These are phyloP conservation scores for Thelephora terrestris DNA, from an alignment of 1,284 basidiomycete genomes.

Conservation along the genomic window DNA sequence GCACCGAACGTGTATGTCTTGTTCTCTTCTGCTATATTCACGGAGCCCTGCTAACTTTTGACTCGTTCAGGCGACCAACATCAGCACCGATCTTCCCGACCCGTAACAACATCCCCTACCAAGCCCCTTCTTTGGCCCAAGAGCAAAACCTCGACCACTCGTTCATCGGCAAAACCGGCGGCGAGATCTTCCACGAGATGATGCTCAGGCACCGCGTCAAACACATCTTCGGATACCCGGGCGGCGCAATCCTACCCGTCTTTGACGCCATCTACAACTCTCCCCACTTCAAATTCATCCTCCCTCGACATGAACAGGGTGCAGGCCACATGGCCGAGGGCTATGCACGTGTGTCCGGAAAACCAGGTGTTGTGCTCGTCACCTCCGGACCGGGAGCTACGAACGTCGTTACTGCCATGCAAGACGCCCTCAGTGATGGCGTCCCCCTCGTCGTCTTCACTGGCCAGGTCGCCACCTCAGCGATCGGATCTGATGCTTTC, in stretches of 20 bases:
- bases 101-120: conserved; percentile 36
- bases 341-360: conserved; percentile 95
- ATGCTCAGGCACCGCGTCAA: conserved; percentile 96
- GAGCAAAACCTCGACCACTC: conserved; percentile 56
- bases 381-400: conserved; percentile 98
- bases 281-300: conserved; percentile 89
- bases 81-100: conserved; percentile 56
- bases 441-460: conserved; percentile 93
- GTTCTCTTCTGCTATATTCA: neutral
- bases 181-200: conserved; percentile 99
- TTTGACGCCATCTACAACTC: conserved; percentile 99
- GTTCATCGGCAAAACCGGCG: conserved; percentile 92
- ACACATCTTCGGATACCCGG: conserved; percentile 97
- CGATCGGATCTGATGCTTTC: conserved; percentile 96
- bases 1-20: conserved; percentile 46
- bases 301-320: conserved; percentile 95
- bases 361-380: conserved; percentile 95
- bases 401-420: conserved; percentile 97
- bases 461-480: conserved; percentile 96
- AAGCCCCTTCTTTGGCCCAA: conserved; percentile 33
- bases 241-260: conserved; percentile 95
- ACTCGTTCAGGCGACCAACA: conserved; percentile 43
- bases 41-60: neutral
- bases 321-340: conserved; percentile 99
- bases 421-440: conserved; percentile 93